A percentile compares a stretch with the other conserved stretches of the same genome.
Conservation (phyloP, 352 stramenopile species). For the Phytopythium oedochilum region DNA sequence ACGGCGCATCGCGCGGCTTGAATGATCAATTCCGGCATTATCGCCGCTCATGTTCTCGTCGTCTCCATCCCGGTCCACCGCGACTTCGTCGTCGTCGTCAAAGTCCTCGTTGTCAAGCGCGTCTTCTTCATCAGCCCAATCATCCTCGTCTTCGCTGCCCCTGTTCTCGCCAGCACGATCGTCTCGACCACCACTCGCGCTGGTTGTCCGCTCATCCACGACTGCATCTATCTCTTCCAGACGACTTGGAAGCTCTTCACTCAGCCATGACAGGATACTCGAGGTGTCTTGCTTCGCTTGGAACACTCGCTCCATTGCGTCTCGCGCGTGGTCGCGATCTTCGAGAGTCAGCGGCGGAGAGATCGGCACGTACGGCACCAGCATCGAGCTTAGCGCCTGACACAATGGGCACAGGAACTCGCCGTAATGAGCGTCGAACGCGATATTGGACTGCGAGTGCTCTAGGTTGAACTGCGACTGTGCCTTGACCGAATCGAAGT, state of each 20-base stretch:
- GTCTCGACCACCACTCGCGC: neutral
- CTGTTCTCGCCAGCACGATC: slow-evolving; percentile 9
- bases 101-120: slow-evolving; percentile 5
- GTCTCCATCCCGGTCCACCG: slow-evolving; percentile 2
- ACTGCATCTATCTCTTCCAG: slow-evolving; percentile 22
- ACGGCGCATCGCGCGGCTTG: neutral
- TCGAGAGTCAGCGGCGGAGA: slow-evolving; percentile 46
- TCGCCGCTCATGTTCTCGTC: slow-evolving; percentile 5
- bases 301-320: slow-evolving; percentile 72
- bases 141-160: slow-evolving; percentile 21
- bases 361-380: slow-evolving; percentile 76
- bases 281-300: slow-evolving; percentile 67
- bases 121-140: slow-evolving; percentile 8
- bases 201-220: neutral
- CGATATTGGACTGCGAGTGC: slow-evolving; percentile 74
- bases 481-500: slow-evolving; percentile 82
- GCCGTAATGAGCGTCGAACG: slow-evolving; percentile 78
- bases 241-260: slow-evolving; percentile 36
- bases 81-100: slow-evolving; percentile 13
- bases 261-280: slow-evolving; percentile 59
- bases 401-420: slow-evolving; percentile 91
- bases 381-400: slow-evolving; percentile 88
- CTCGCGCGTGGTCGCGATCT: slow-evolving; percentile 49
- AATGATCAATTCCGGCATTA: neutral
- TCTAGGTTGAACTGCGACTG: slow-evolving; percentile 68